A percentile compares a stretch with the other conserved stretches of the same genome.
phyloP scores from a whole-genome alignment of 306 rosid species.

The Prunus davidiana region DNA sequence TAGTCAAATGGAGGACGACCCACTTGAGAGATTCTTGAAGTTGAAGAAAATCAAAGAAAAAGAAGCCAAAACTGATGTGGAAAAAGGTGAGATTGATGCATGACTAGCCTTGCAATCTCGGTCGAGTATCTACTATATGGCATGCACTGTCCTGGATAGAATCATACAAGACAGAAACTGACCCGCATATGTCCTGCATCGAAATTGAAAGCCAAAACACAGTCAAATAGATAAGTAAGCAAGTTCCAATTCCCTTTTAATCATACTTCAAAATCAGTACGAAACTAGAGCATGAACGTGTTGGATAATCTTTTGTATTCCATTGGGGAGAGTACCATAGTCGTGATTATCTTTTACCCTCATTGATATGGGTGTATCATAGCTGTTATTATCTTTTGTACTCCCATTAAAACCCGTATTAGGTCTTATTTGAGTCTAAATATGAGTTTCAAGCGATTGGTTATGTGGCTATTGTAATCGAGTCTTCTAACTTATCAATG shows the following conservation, averaged over 20 bases:
- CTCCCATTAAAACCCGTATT: no score
- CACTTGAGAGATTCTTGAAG: background rate
- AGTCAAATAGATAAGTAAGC: background rate
- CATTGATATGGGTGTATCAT: no score
- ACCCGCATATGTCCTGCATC: background rate
- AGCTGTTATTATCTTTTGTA: no score
- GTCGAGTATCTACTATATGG: no score
- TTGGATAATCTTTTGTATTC: background rate
- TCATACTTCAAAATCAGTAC: background rate
- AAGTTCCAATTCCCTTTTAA: background rate
- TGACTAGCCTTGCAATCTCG: conserved; percentile 1
- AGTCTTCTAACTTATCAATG: no score
- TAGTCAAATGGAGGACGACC: conserved; percentile 4
- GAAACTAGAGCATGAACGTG: background rate
- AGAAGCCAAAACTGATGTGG: conserved; percentile 23
- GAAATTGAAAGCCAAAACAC: background rate
- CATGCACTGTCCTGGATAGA: no score
- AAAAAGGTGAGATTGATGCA: conserved; percentile 34
- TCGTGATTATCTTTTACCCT: no score
- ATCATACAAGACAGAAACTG: conserved; percentile 18
- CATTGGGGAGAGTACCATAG: no score
- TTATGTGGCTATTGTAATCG: no score
- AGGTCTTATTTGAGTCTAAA: no score
- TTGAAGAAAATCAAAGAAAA: conserved; percentile 17
- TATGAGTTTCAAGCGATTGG: no score